phyloP scores from a whole-genome alignment of 179 eudicot genomes.

The Carnegiea gigantea region DNA sequence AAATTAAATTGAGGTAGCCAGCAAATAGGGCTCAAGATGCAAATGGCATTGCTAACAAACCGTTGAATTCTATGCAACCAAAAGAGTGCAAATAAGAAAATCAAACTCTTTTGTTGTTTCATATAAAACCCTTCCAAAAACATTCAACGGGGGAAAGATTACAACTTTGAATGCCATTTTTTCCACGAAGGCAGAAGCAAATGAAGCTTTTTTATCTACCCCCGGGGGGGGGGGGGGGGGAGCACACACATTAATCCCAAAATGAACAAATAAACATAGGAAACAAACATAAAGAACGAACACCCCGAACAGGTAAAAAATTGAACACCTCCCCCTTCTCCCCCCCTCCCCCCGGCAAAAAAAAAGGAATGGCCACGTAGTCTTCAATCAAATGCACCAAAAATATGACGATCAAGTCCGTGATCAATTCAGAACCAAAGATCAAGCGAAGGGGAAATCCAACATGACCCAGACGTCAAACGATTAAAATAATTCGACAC shows the following conservation, averaged over 20 bases:
- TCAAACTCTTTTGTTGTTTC: background rate
- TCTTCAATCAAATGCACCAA: background rate
- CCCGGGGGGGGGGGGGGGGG: too few relatives aligned
- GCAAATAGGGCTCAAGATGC: background rate
- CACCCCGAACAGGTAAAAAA: too few relatives aligned
- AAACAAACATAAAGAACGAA: too few relatives aligned
- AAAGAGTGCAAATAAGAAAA: background rate
- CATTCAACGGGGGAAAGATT: background rate
- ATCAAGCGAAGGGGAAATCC: background rate
- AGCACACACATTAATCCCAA: background rate
- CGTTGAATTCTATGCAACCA: background rate
- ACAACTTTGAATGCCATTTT: too few relatives aligned
- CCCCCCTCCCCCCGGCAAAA: background rate
- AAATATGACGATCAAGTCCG: background rate
- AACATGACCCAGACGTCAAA: slow-evolving; percentile 1
- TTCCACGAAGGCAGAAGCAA: too few relatives aligned
- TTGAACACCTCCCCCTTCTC: too few relatives aligned
- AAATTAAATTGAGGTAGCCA: background rate
- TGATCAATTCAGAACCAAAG: slow-evolving; percentile 6
- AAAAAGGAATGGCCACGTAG: background rate
- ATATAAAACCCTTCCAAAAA: background rate
- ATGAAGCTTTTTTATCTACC: too few relatives aligned
- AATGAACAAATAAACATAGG: background rate
- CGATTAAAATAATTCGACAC: background rate
- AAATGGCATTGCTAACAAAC: too few relatives aligned